phyloP scores from a whole-genome alignment of 2,329 filamentous ascomycete genomes.

The Mollisiaceae sp. region DNA sequence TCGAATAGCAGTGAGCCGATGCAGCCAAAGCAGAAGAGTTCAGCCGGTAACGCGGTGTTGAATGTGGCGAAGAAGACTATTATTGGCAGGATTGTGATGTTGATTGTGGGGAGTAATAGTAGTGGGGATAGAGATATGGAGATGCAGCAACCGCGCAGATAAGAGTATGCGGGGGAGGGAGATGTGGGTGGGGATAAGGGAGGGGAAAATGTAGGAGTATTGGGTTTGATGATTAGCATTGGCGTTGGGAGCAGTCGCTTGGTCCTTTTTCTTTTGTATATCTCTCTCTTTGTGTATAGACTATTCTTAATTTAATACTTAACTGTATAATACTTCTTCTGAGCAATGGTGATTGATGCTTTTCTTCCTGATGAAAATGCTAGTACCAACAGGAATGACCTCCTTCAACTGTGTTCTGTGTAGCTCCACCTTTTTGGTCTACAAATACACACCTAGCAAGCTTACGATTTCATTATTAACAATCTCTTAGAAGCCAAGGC shows the following conservation, averaged over 20 bases:
- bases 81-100: constrained; percentile 37
- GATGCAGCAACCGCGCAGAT: constrained; percentile 17
- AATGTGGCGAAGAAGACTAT: constrained; percentile 38
- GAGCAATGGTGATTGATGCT: no score
- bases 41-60: constrained; percentile 18
- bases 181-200: background rate
- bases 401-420: no score
- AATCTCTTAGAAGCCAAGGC: no score
- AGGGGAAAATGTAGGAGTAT: background rate
- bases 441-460: no score
- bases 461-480: no score
- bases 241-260: background rate
- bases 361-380: no score
- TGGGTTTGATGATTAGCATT: background rate
- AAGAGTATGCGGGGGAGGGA: background rate
- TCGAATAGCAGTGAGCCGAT: constrained; percentile 15
- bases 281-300: no score
- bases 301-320: no score
- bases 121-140: constrained; percentile 17
- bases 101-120: background rate
- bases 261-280: no score
- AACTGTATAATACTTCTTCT: no score
- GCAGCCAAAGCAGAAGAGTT: constrained; percentile 12
- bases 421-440: no score
- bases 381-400: no score